Percentiles rank a stretch among this genome's conserved stretches.
These are phyloP conservation scores for Prunus padus DNA, from an alignment of 306 rosid species.

Conservation along the genomic window DNA sequence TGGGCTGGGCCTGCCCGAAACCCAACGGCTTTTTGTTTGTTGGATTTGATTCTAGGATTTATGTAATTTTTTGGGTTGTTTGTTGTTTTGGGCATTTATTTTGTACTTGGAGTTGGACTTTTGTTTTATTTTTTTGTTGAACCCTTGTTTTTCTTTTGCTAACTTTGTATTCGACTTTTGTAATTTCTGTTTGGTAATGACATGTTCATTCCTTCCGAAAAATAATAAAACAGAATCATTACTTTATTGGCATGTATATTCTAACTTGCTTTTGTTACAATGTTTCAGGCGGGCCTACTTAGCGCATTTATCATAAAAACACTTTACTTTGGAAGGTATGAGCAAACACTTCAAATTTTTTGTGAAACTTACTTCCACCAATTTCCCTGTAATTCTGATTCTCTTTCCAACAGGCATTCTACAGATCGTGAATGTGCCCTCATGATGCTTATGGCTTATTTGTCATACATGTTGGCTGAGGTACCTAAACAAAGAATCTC, in stretches of 20 bases:
- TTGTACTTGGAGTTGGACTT: too few species aligned
- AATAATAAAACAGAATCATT: too few species aligned
- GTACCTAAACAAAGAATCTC: slow-evolving; percentile 31
- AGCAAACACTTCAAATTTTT: background rate
- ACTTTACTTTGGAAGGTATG: slow-evolving; percentile 72
- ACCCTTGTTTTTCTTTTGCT: too few species aligned
- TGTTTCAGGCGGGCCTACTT: slow-evolving; percentile 60
- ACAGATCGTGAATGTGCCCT: slow-evolving; percentile 89
- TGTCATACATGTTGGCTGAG: slow-evolving; percentile 83
- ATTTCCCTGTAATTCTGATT: slow-evolving; percentile 17
- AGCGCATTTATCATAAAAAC: slow-evolving; percentile 70
- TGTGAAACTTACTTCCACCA: background rate
- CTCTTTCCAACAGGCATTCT: slow-evolving; percentile 62
- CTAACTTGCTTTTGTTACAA: slow-evolving; percentile 23
- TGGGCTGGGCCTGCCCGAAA: too few species aligned
- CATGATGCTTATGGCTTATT: slow-evolving; percentile 91
- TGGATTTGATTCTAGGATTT: too few species aligned
- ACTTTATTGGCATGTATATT: background rate
- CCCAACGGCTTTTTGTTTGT: too few species aligned
- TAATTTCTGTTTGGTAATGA: too few species aligned
- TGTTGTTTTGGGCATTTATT: too few species aligned
- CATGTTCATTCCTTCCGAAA: too few species aligned
- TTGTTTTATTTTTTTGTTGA: too few species aligned
- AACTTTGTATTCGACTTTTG: too few species aligned
- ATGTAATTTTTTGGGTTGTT: too few species aligned